Evolutionary conservation across 768 basidiomycete genomes (phyloP), one percentile per base, ranked within the genome.

Genomic region (Lactifluus rugatus): DNA sequence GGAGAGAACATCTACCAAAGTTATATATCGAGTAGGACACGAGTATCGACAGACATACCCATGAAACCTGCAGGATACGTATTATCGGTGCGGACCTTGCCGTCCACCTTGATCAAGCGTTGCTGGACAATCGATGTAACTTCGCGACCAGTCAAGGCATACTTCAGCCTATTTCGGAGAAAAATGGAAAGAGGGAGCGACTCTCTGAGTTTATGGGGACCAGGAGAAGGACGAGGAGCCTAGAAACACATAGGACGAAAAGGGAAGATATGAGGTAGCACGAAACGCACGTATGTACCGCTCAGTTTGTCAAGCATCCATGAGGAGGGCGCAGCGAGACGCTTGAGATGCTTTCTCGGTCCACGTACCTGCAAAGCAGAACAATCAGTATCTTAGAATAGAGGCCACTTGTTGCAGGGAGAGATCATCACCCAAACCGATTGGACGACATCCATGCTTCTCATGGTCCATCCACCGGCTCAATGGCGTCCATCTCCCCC

Each of bases 251-350:
- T 56, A 61, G 19, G 31, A 61, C 48, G 32, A 6, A 21, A 17
- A 36, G 7, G 31, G 34, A 13, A 10, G 48, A 44, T 16, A 17
- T 2, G 8, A 26, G 21, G 45, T 21, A 28, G 17, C 8, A 46
- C 2, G n/a, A 36, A 62, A 74, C 88, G 72, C 75, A 93, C 92
- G 68, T 91, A 95, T 66, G 92, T 93, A 60, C 92, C 92, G 75
- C 89, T 85, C 69, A 99, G 76, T 79, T 99, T 99, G 81, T 98
- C 93, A 64, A 99, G 82, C 94, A 99, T 97, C 96, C 96, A 99
- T 78, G 92, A 88, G 48, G 93, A 95, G 63, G 96, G 96, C 62
- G 96, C 96, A 66, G 86, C 85, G 60, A 98, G 83, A 70, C 95
- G 89, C 83, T 97, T 97, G 79, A 97, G 83, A 73, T 97, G 94